These are phyloP conservation scores for Lanmaoa rubissima DNA, from an alignment of 768 basidiomycete species.

Conservation along the genomic window DNA sequence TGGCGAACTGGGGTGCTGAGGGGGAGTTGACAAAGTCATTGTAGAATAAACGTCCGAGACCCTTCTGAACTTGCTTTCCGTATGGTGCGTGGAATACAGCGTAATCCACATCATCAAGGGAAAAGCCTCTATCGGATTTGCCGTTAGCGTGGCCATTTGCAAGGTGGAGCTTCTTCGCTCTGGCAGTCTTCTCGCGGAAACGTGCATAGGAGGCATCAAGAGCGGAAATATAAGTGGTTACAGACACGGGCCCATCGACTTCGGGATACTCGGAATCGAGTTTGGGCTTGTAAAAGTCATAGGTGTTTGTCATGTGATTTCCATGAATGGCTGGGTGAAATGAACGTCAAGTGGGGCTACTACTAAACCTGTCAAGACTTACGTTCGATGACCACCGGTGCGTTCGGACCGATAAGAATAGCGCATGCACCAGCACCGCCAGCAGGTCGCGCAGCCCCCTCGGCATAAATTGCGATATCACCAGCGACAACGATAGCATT, in stretches of 20 bases:
- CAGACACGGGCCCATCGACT: conserved; percentile 95
- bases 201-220: conserved; percentile 86
- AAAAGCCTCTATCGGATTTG: conserved; percentile 46
- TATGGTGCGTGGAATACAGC: conserved; percentile 97
- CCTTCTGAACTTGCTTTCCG: conserved; percentile 98
- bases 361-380: conserved; percentile 36
- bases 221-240: conserved; percentile 92
- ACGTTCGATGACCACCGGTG: conserved; percentile 95
- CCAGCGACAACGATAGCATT: conserved; percentile 96
- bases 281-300: conserved; percentile 99
- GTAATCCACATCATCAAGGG: conserved; percentile 85
- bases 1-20: conserved; percentile 61
- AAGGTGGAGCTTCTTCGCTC: conserved; percentile 49
- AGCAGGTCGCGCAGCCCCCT: conserved; percentile 91
- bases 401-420: conserved; percentile 93
- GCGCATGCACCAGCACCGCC: conserved; percentile 97
- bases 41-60: conserved; percentile 86
- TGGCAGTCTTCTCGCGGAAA: conserved; percentile 80
- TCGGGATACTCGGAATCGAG: conserved; percentile 94
- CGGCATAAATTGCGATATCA: conserved; percentile 97
- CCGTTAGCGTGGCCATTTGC: conserved; percentile 37
- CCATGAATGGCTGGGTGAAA: conserved; percentile 80
- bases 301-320: conserved; percentile 95
- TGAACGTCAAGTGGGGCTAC: conserved; percentile 4
- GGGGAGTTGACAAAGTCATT: conserved; percentile 91